These are phyloP conservation scores for Hamigera avellanea DNA, from an alignment of 495 filamentous ascomycete species.

Conservation along the genomic window DNA sequence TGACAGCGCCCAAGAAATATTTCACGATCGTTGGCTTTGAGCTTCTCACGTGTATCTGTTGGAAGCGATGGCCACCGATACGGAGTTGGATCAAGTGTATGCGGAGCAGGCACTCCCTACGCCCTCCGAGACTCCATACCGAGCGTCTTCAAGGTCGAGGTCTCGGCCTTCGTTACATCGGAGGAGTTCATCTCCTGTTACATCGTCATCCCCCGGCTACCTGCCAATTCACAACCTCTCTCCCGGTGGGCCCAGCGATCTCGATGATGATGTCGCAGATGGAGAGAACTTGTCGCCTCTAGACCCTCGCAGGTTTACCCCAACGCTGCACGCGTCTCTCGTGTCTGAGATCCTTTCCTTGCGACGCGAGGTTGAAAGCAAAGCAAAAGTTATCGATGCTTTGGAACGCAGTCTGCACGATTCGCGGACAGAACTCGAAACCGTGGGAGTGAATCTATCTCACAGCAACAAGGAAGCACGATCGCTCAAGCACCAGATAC, in stretches of 20 bases:
- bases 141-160: conserved; percentile 43
- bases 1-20: conserved; percentile 12
- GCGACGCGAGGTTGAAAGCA: conserved; percentile 79
- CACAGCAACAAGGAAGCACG: conserved; percentile 60
- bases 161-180: conserved; percentile 41
- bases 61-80: conserved; percentile 18
- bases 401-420: conserved; percentile 67
- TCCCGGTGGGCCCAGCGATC: conserved; percentile 30
- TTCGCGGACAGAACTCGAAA: conserved; percentile 61
- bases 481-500: conserved; percentile 72
- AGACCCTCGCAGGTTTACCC: conserved; percentile 86
- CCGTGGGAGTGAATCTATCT: conserved; percentile 46
- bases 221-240: conserved; percentile 35
- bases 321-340: conserved; percentile 86
- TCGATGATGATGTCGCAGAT: conserved; percentile 43
- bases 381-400: conserved; percentile 68
- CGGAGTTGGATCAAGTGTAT: conserved; percentile 11
- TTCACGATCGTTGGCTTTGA: too few species aligned
- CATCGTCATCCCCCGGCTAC: conserved; percentile 52
- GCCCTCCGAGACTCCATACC: conserved; percentile 54
- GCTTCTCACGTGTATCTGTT: too few species aligned
- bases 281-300: conserved; percentile 70
- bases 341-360: conserved; percentile 88
- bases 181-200: conserved; percentile 48
- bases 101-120: conserved; percentile 43